phyloP scores from a whole-genome alignment of 257 asterid species.

The Orobanche coerulescens region DNA sequence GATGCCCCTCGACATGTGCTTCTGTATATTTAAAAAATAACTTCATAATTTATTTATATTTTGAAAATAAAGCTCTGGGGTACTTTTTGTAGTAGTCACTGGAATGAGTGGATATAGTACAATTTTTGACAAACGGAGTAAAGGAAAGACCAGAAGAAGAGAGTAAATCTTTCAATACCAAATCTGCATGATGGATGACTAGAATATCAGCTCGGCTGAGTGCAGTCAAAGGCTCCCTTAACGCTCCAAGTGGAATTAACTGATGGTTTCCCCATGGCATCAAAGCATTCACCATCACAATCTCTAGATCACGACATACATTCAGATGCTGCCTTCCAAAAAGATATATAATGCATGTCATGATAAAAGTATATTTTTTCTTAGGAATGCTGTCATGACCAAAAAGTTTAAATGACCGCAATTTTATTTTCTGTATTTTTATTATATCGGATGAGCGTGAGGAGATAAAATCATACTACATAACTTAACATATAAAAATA shows the following conservation, averaged over 20 bases:
- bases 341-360: too few relatives aligned
- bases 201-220: constrained; percentile 59
- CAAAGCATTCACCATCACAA: constrained; percentile 87
- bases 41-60: background rate
- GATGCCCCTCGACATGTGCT: too few relatives aligned
- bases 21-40: too few relatives aligned
- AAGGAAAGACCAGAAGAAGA: background rate
- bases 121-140: background rate
- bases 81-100: background rate
- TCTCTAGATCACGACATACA: constrained; percentile 67
- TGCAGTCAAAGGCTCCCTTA: constrained; percentile 83
- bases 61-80: background rate
- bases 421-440: background rate
- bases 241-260: constrained; percentile 79
- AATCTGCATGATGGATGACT: constrained; percentile 77
- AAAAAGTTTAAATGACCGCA: background rate
- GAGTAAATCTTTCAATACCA: constrained; percentile 41
- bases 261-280: constrained; percentile 82
- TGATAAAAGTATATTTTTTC: background rate
- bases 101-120: background rate
- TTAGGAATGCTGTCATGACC: background rate
- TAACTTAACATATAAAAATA: background rate
- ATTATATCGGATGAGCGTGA: background rate
- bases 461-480: background rate
- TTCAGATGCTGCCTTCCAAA: constrained; percentile 69